These are phyloP conservation scores for Parietaria judaica DNA, from an alignment of 306 rosid genomes.

Conservation along the genomic window DNA sequence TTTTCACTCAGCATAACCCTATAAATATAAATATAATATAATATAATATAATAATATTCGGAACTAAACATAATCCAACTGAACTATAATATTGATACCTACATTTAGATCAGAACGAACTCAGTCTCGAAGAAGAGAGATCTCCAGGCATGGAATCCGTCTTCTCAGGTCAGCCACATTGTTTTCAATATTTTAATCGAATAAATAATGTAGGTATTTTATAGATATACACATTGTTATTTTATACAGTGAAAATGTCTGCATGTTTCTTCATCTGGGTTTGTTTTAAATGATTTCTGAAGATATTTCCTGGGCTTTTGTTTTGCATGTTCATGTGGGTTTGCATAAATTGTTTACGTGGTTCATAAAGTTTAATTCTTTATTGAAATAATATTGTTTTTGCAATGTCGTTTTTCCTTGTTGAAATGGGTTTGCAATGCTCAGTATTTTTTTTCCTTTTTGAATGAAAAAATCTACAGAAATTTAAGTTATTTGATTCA, in stretches of 20 bases:
- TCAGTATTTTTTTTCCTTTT: too few species aligned
- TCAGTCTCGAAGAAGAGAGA: conserved; percentile 25
- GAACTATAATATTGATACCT: background rate
- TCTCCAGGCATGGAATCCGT: conserved; percentile 34
- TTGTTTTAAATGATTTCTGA: background rate
- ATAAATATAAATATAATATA: background rate
- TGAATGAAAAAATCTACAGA: too few species aligned
- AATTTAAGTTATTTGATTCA: too few species aligned
- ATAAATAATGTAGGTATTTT: conserved; percentile 15
- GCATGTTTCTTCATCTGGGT: conserved; percentile 6
- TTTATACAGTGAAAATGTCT: background rate
- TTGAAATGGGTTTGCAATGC: too few species aligned
- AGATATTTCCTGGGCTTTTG: background rate
- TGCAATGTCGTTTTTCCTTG: too few species aligned
- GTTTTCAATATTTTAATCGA: conserved; percentile 6
- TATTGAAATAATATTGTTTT: background rate
- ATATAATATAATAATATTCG: background rate
- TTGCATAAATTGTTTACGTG: background rate
- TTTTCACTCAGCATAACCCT: background rate
- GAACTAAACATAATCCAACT: background rate
- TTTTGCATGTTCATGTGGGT: background rate
- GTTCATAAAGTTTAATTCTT: background rate
- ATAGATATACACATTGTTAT: background rate
- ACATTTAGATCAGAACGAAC: too few species aligned
- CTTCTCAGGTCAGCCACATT: conserved; percentile 33